These are phyloP conservation scores for Verruconis gallopava DNA, from an alignment of 2,329 filamentous ascomycete genomes.

Conservation along the genomic window DNA sequence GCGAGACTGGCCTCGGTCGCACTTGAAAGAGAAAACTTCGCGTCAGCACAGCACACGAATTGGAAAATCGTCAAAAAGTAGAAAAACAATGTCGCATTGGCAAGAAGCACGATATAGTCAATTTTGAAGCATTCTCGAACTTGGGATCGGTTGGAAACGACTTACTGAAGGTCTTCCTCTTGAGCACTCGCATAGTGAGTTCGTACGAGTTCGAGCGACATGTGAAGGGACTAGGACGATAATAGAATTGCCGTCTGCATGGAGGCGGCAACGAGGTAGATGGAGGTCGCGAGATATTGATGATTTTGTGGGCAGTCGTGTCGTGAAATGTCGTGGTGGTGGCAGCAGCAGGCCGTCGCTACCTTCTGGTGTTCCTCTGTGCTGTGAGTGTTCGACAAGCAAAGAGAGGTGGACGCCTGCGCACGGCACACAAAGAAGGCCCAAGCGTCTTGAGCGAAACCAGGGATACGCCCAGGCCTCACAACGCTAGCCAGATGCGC, in stretches of 20 bases:
- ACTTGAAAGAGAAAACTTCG: too few species aligned
- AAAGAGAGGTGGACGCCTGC: too few species aligned
- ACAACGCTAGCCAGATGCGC: too few species aligned
- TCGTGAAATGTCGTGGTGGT: conserved; percentile 7
- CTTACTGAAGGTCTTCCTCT: background rate
- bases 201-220: conserved; percentile 35
- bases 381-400: too few species aligned
- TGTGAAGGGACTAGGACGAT: conserved; percentile 22
- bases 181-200: conserved; percentile 17
- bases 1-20: background rate
- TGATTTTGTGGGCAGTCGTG: conserved; percentile 5
- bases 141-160: background rate
- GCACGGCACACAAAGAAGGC: too few species aligned
- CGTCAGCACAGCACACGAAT: conserved; percentile 32
- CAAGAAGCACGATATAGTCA: background rate
- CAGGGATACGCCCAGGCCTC: too few species aligned
- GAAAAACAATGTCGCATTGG: background rate
- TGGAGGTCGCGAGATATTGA: background rate
- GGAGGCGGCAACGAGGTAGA: conserved; percentile 3
- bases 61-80: background rate
- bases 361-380: too few species aligned
- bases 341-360: too few species aligned
- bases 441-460: too few species aligned
- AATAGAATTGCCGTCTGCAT: conserved; percentile 9
- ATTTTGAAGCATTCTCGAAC: background rate